Evolutionary conservation across 225 moss, liverwort and hornwort genomes (phyloP), one percentile per base, ranked within the genome.

Genomic region (Ulota crispa): DNA sequence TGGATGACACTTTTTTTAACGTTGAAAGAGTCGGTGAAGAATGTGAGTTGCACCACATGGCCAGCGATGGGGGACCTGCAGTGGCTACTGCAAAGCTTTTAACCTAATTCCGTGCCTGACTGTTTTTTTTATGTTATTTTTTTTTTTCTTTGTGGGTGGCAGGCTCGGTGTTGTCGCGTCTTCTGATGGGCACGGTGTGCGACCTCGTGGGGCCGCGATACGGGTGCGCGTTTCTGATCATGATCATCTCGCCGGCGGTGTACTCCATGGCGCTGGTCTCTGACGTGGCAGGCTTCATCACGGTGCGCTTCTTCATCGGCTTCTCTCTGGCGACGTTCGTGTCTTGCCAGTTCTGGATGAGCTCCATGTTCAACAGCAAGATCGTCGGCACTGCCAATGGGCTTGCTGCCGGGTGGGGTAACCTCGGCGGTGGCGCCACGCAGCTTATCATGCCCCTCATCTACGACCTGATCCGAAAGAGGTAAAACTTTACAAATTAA

Each of bases 341-440:
- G 1, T 94, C 94, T 8, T 94, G 95, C 80, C 95, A 95, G 89
- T 95, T 88, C 85, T 95, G 95, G 95, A 95, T 95, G 95, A 95
- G 94, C 85, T 92, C 94, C 83, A 89, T 95, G 90, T 95, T 95
- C 88, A 95, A 89, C 84, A 89, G 89, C 82, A 91, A 92, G 75
- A 91, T 95, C 36, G 94, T 95, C 20, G 95, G 94, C 24, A 83
- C 93, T 0, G 95, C 94, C 6, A 94, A 95, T 7, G 95, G 95
- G 13, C 88, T 93, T 5, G 92, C 95, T 3, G 95, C 91, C 27
- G 95, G 95, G 1, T 95, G 95, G 95, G 95, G 95, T 1, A 95
- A 95, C 60, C 84, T 95, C 32, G 95, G 95, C 12, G 96, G 96
- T 20, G 96, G 96, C 7, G 91, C 94, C 21, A 92, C 92, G 10